Evolutionary conservation across 495 filamentous ascomycete species (phyloP), one percentile per base, ranked within the genome.

Genomic region (Tuber aestivum): DNA sequence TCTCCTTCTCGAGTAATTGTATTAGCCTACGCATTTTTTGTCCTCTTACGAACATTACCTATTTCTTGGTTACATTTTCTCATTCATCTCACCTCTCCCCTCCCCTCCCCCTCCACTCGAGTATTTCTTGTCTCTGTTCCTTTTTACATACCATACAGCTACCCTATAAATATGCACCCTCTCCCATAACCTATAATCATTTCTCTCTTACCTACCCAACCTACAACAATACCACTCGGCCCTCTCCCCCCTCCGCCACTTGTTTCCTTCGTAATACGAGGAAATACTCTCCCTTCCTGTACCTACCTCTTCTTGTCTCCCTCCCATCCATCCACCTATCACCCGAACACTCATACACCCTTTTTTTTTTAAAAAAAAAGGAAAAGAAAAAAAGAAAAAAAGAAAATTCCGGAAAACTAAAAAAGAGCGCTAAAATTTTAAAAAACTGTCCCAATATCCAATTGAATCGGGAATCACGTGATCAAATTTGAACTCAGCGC

Each of bases 1-100:
- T 79, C 78, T 76, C 70, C 73, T 73, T 79, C 78, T 71, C 20
- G 70, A 50, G 73, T 50, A 70, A 79, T 79, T 79, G 78, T 79
- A 79, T 79, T 79, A 79, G 78, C 48, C 78, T 65, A 32, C 56
- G 56, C 27, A 12, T 20, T 65, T 50, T 65, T 65, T 65, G 56
- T 35, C 56, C 27, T 56, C 50, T 35, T 18, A 65, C 56, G 7
- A 65, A 65, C 56, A 14, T 35, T 35, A 65, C 56, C 56, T 65
- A 65, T 65, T 65, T 65, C 27, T 65, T 65, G 0, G 56, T 65
- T 35, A 35, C 56, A 65, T 65, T 65, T 65, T 27, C 56, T 65
- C 14, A 35, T 32, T 61, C 27, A n/a, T 32, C 45, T 48, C 21
- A n/a, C 56, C 27, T 32, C 56, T 3, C 27, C 12, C 56, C 5